Base-by-base conservation (phyloP, 1,284 basidiomycete genomes). In the Meripilus lineatus region DNA sequence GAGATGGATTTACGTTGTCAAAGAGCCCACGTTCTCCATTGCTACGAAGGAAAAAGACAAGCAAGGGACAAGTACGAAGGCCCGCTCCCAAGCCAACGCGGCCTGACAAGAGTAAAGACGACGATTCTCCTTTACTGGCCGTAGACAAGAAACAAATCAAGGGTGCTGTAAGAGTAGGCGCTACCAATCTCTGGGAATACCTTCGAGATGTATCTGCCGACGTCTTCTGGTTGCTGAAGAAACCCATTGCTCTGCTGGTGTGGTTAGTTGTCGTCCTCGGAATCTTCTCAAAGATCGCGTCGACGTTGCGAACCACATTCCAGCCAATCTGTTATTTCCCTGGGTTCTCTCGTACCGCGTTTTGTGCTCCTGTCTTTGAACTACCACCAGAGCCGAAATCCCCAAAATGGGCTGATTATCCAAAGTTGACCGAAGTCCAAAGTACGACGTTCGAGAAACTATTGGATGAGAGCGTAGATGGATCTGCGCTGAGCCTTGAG, bases 271-370 rank as follows among this genome's bases (percentile, higher is more conserved):
- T 80, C 44, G 61, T 83, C 20, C 64, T 71, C 2, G 48, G 71
- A 43, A 51, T 77, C 46, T 36, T 75, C 8, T 59, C 57, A 6
- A 52, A 58, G 24, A 56, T 80, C 38, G 65, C 68, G 6, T 36
- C 55, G 10, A 69, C 67, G 0, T 46, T 87, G 44, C 66, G 66
- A 21, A 56, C 59, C 8, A 70, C 71, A 0, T 64, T 84, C 39
- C 56, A 67, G 1, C 82, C 84, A 0, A 43, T 85, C 0, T 87
- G 84, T 59, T 61, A 69, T 40, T 33, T 86, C 11, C 84, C 84
- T 1, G 69, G 74, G 10, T 59, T 86, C 24, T 78, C 76, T 5
- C 65, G 63, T 40, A 66, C 66, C 7, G 32, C 56, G 3, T 50
- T 83, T 38, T 84, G 81, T 55, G 53, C 4, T 45, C 55, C 22